These are phyloP conservation scores for Cucumis hystrix DNA, from an alignment of 306 rosid species.

Conservation along the genomic window DNA sequence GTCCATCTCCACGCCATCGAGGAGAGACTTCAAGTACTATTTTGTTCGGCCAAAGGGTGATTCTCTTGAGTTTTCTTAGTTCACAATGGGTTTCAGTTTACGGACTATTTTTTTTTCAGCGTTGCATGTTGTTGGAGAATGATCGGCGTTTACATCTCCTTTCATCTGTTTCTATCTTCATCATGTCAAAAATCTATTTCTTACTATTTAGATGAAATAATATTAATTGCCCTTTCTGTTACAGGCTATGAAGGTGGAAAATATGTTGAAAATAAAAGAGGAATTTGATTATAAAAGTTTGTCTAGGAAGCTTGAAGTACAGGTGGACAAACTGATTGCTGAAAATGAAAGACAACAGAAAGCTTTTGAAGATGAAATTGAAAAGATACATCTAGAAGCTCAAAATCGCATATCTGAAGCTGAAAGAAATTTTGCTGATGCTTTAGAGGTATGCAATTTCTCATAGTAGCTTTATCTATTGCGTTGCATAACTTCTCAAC, in stretches of 20 bases:
- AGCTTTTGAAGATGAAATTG: slow-evolving; percentile 70
- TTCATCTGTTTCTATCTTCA: too few relatives aligned
- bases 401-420: slow-evolving; percentile 63
- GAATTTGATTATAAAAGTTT: slow-evolving; percentile 97
- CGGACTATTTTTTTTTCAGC: not conserved
- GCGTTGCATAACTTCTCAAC: not conserved
- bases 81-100: not conserved
- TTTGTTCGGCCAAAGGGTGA: slow-evolving; percentile 84
- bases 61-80: not conserved
- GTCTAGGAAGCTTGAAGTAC: slow-evolving; percentile 81
- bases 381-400: slow-evolving; percentile 59
- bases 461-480: slow-evolving; percentile 1
- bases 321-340: slow-evolving; percentile 75
- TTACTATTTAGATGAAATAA: not conserved
- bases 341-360: slow-evolving; percentile 93
- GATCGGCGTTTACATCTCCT: too few relatives aligned
- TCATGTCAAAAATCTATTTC: not conserved
- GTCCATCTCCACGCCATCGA: slow-evolving; percentile 97
- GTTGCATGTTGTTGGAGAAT: too few relatives aligned
- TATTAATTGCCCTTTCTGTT: slow-evolving; percentile 9
- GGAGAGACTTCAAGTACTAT: slow-evolving; percentile 98
- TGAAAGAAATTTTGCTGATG: slow-evolving; percentile 83
- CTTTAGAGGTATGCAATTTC: slow-evolving; percentile 57
- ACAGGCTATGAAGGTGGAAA: slow-evolving; percentile 97
- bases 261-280: slow-evolving; percentile 91